These are phyloP conservation scores for Saccharum spontaneum DNA, from an alignment of 176 grass and related monocot genomes.

Conservation along the genomic window DNA sequence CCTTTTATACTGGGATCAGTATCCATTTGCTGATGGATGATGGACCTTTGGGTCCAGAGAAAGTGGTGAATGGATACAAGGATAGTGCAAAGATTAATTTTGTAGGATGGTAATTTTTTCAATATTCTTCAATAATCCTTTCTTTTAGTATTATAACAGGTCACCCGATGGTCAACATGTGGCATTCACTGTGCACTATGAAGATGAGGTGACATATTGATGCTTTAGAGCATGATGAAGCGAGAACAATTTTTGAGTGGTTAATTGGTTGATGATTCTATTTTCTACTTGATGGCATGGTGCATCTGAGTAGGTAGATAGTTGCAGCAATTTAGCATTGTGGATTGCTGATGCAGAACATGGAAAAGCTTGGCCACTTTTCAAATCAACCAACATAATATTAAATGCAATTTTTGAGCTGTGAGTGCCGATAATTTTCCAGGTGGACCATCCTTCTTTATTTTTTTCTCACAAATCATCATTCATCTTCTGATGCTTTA, in stretches of 20 bases:
- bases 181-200: conserved; percentile 60
- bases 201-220: conserved; percentile 51
- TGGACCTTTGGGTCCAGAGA: too few relatives aligned
- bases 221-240: conserved; percentile 30
- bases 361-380: conserved; percentile 63
- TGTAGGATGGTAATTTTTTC: conserved; percentile 61
- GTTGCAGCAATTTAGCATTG: conserved; percentile 53
- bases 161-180: conserved; percentile 71
- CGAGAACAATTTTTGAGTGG: background rate
- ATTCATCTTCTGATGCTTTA: conserved; percentile 7
- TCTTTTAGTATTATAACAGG: conserved; percentile 34
- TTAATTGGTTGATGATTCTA: conserved; percentile 22
- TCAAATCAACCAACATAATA: conserved; percentile 52
- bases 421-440: conserved; percentile 32
- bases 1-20: conserved; percentile 71
- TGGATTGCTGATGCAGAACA: conserved; percentile 74
- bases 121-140: background rate
- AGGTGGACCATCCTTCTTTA: background rate
- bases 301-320: conserved; percentile 52
- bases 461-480: conserved; percentile 7
- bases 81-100: conserved; percentile 81
- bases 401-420: conserved; percentile 77
- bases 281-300: conserved; percentile 18
- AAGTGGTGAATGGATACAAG: conserved; percentile 59
- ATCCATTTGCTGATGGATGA: conserved; percentile 46